Conservation (phyloP, 208 protist species). For the Novymonas esmeraldas region DNA sequence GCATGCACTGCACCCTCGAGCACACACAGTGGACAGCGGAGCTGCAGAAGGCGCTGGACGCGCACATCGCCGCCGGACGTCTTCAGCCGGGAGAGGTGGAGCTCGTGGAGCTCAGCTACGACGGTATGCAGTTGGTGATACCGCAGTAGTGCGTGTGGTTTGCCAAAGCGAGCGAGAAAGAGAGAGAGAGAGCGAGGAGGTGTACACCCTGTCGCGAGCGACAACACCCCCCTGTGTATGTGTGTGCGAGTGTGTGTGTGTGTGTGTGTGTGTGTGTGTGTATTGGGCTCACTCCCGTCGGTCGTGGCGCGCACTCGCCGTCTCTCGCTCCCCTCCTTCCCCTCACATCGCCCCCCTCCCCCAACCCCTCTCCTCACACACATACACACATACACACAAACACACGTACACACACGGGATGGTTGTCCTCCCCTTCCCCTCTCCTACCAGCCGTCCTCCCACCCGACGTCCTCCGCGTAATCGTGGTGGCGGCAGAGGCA, state of each 20-base stretch:
- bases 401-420: too few species aligned
- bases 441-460: too few species aligned
- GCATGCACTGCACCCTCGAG: constrained; percentile 84
- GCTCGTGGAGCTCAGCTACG: constrained; percentile 64
- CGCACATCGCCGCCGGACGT: constrained; percentile 25
- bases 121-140: constrained; percentile 62
- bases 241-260: background rate
- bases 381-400: background rate
- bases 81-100: constrained; percentile 41
- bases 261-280: background rate
- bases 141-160: constrained; percentile 29
- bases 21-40: constrained; percentile 38
- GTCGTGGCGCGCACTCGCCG: too few species aligned
- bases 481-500: too few species aligned
- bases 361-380: background rate
- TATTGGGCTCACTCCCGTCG: background rate
- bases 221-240: background rate
- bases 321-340: too few species aligned
- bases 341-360: background rate
- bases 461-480: too few species aligned
- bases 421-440: too few species aligned
- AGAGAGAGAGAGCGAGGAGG: background rate
- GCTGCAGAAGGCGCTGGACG: constrained; percentile 39
- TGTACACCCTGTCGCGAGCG: background rate
- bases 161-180: background rate